Base-by-base conservation (phyloP, 495 filamentous ascomycete species). In the Aspergillus taichungensis region DNA sequence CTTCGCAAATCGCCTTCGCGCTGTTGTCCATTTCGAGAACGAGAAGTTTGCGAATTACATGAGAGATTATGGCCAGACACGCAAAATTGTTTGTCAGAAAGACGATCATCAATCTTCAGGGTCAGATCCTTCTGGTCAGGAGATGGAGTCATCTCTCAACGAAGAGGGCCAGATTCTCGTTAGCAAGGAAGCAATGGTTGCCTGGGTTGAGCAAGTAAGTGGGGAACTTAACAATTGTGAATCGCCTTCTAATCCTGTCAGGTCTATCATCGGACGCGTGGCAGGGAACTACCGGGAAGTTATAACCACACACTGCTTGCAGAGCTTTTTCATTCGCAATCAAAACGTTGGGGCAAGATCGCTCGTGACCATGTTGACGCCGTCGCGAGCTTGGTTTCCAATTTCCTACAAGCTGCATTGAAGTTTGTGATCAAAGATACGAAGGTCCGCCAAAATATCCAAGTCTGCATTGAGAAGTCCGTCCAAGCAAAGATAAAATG, bases 231-330 rank as follows among this genome's bases (percentile, higher is more conserved):
- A n/a, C 24, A 11, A n/a, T 12, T 41, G 24, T 6, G 5, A 33
- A 18, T n/a, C 3, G 12, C 12, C 11, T 34, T 8, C 33, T 46
- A 51, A 49, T n/a, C 5, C 24, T n/a, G 9, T 6, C 18, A 61
- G 59, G 35, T 56, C 3, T 56, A 61, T 39, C 13, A 40, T 11
- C 24, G 44, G 10, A 57, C 56, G 2, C 35, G 71, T 7, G 72
- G 69, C 8, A 50, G 47, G 31, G 66, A 74, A 38, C 50, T 76
- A 2, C 47, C 66, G 1, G 73, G 74, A 1, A 75, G 62, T 33
- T 66, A 67, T 49, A 75, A 74, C 30, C 59, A 64, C 10, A 40
- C 62, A 1, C 51, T 73, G 0, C 45, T 74, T 0, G 44, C 43
- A 1, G 60, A 66, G 33, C 41, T 73, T 1, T 73, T 72, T 29